A percentile compares a stretch with the other conserved stretches of the same genome.
These are phyloP conservation scores for Cytospora paraplurivora DNA, from an alignment of 2,329 filamentous ascomycete species.

Conservation along the genomic window DNA sequence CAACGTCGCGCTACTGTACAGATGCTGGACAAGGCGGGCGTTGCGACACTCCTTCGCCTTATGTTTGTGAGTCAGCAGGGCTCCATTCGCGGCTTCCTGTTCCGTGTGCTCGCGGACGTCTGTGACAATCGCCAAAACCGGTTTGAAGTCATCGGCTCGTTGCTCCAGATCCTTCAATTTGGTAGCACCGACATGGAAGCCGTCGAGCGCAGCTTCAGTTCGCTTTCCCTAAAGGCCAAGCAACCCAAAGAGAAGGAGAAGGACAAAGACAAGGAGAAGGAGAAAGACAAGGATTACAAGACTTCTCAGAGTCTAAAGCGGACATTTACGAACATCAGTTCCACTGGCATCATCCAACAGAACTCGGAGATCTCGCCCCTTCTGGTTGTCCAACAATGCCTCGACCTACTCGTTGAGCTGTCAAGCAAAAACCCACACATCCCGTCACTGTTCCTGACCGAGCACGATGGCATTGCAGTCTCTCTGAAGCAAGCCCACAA, in stretches of 20 bases:
- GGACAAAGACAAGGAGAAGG: slow-evolving; percentile 56
- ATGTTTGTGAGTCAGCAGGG: slow-evolving; percentile 97
- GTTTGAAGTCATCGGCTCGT: slow-evolving; percentile 87
- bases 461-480: slow-evolving; percentile 77
- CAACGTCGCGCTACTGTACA: slow-evolving; percentile 85
- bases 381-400: slow-evolving; percentile 92
- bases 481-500: slow-evolving; percentile 75
- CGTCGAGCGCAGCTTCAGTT: slow-evolving; percentile 92
- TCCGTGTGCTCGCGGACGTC: slow-evolving; percentile 85
- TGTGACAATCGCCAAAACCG: slow-evolving; percentile 97
- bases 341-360: slow-evolving; percentile 51
- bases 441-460: slow-evolving; percentile 87
- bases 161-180: slow-evolving; percentile 93
- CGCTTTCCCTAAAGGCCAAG: slow-evolving; percentile 88
- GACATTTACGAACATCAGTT: slow-evolving; percentile 62
- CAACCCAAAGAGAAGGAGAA: slow-evolving; percentile 51
- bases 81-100: slow-evolving; percentile 80
- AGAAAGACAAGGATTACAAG: slow-evolving; percentile 64
- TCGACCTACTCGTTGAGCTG: slow-evolving; percentile 81
- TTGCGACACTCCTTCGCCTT: slow-evolving; percentile 93
- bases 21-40: slow-evolving; percentile 94
- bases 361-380: slow-evolving; percentile 90
- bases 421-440: slow-evolving; percentile 85
- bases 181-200: slow-evolving; percentile 91
- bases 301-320: slow-evolving; percentile 82